These are phyloP conservation scores for Takashimella tepidaria DNA, from an alignment of 1,284 basidiomycete genomes.

Conservation along the genomic window DNA sequence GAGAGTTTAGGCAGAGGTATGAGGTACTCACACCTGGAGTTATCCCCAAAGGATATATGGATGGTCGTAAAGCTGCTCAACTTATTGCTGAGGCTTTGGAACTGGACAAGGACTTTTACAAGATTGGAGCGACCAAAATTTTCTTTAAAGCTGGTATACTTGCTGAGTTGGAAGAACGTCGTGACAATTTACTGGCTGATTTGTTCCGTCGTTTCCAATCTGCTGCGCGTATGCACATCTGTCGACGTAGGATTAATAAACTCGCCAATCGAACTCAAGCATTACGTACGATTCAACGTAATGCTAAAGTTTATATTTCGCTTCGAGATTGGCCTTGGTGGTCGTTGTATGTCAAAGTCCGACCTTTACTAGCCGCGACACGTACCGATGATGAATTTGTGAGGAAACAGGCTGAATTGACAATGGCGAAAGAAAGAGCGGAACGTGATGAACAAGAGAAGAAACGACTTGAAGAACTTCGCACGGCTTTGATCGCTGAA, in stretches of 20 bases:
- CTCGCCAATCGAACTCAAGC: constrained; percentile 88
- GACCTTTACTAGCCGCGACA: constrained; percentile 87
- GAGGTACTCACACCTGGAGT: constrained; percentile 92
- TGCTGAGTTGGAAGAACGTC: constrained; percentile 92
- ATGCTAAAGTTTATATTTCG: constrained; percentile 84
- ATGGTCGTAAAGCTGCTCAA: constrained; percentile 87
- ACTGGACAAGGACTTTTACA: constrained; percentile 77
- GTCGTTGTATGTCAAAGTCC: constrained; percentile 94
- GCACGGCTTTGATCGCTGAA: constrained; percentile 72
- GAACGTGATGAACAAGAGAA: constrained; percentile 78
- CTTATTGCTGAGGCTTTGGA: constrained; percentile 90
- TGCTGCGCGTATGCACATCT: constrained; percentile 75
- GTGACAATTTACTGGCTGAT: constrained; percentile 81
- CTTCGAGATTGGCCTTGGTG: constrained; percentile 98
- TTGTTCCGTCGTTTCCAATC: constrained; percentile 88
- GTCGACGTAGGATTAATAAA: constrained; percentile 88
- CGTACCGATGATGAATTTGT: constrained; percentile 87
- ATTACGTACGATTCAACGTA: constrained; percentile 86
- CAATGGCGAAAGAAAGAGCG: constrained; percentile 73
- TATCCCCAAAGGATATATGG: constrained; percentile 91
- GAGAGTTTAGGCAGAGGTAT: constrained; percentile 95
- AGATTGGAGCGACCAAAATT: constrained; percentile 94
- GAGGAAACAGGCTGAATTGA: constrained; percentile 80
- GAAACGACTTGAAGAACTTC: constrained; percentile 68
- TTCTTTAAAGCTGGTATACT: constrained; percentile 99